Evolutionary conservation across 805 yeast genomes (phyloP), one percentile per base, ranked within the genome.

Genomic region (Helenozyma rhizophorensis): DNA sequence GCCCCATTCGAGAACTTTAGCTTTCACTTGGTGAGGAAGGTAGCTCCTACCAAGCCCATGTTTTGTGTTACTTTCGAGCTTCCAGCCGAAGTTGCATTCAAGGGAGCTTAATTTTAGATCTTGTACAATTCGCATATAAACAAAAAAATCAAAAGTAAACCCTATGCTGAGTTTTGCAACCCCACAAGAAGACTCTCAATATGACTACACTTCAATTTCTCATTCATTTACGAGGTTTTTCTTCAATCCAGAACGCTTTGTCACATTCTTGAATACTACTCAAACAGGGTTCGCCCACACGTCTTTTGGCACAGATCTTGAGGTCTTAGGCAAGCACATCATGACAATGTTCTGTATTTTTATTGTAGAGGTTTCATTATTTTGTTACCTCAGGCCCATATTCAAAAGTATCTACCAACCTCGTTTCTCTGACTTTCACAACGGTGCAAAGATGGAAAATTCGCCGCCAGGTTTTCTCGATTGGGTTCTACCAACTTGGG

Each of bases 21-120:
- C 0, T 83, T 90, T 59, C 97, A 90, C 51, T 63, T 82, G 43
- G 98, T 93, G 8, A 77, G 99, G 53, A 81, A 80, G 54, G 98
- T 93, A 6, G 90, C 98, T 1, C 98, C 98, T 4, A 86, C 97
- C 5, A 93, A 93, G 53, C 90, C 90, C 21, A 93, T 93, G 98
- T 89, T 76, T 54, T 87, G 97, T 60, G 83, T 87, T 3, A 68
- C 88, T 6, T 89, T 89, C 58, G 57, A 58, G 48, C 67, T 93
- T 21, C 94, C 95, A 0, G 70, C 67, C 45, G 76, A 71, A 37
- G 78, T 81, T 33, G 86, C 83, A 6, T 80, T 79, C 33, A 55
- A n/a, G n/a, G n/a, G n/a, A n/a, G n/a, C n/a, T n/a, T n/a, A n/a
- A n/a, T n/a, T n/a, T 6, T 25, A 21, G 17, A 11, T 24, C 14